Evolutionary conservation across 768 basidiomycete species (phyloP), one percentile per base, ranked within the genome.

Genomic region (Artomyces pyxidatus): DNA sequence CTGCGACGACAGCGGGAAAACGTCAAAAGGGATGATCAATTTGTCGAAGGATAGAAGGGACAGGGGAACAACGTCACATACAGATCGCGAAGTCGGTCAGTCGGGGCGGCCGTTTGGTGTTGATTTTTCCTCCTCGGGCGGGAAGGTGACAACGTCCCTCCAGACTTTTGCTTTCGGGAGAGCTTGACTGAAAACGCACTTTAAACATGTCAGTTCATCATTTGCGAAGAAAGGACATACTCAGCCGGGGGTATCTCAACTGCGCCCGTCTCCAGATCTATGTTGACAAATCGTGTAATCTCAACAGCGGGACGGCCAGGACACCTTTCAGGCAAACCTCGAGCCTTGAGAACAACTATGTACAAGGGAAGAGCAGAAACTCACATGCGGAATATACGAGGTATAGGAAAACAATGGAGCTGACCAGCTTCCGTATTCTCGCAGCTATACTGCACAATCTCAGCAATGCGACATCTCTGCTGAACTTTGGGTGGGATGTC

Each of bases 381-480:
- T 65, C 59, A 86, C 88, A 87, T 68, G 62, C 72, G 71, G 58
- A 93, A 86, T 23, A 91, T 71, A 14, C 90, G 78, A 25, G 83
- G 77, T 39, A 92, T 65, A 6, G 88, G 89, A 60, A 77, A 80
- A 61, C 88, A 92, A 30, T 78, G 74, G 40, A 60, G 63, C 7
- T 45, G 56, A 12, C 65, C 66, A 14, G 56, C 22, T 26, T 37
- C 32, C 37, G 53, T 59, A 14, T 54, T 58, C 50, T 74, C 68
- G 38, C 65, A 57, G 39, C 75, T 66, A 62, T 88, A 92, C 59
- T 90, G 89, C 8, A 83, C 64, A 39, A 91, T 77, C 67, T 90
- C 87, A 12, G 75, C 72, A 14, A 90, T 68, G 37, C 67, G 73
- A 65, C 86, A 90, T 59, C 63, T 61, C n/a, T 53, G 47, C 0